phyloP scores from a whole-genome alignment of 73 alveolate species.

The Chromera velia region DNA sequence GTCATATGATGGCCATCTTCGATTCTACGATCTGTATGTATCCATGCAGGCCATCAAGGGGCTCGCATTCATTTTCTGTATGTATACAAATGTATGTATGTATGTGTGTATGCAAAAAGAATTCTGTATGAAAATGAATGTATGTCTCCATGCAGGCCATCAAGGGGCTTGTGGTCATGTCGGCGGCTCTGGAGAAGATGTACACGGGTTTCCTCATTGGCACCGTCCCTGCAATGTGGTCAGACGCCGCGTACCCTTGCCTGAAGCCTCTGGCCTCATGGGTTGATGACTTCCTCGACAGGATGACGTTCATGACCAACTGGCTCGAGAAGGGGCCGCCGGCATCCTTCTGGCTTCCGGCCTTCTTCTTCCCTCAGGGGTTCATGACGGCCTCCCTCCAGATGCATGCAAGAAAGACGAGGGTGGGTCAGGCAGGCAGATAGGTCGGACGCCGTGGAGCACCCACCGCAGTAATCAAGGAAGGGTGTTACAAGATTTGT shows the following conservation, averaged over 20 bases:
- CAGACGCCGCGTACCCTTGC: conserved; percentile 81
- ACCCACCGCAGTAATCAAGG: too few species aligned
- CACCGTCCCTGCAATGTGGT: conserved; percentile 62
- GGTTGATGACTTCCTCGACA: conserved; percentile 73
- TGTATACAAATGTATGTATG: too few species aligned
- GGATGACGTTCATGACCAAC: conserved; percentile 79
- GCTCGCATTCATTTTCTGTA: too few species aligned
- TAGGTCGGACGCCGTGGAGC: too few species aligned
- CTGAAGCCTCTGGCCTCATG: conserved; percentile 92
- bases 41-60: too few species aligned
- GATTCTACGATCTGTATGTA: too few species aligned
- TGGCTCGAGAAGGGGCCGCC: conserved; percentile 96
- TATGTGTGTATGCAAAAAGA: too few species aligned
- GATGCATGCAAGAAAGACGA: conserved; percentile 93
- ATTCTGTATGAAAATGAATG: too few species aligned
- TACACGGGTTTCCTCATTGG: conserved; percentile 63
- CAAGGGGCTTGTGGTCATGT: conserved; percentile 74
- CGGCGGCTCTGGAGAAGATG: conserved; percentile 84
- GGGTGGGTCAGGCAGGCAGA: too few species aligned
- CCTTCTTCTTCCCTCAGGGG: conserved; percentile 99
- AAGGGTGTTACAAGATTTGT: too few species aligned
- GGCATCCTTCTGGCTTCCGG: conserved; percentile 88
- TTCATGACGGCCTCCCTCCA: conserved; percentile 94
- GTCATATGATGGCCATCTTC: too few species aligned
- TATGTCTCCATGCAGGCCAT: conserved; percentile 3